Conservation (phyloP, 1,284 basidiomycete species). For the Naganishia cerealis region DNA sequence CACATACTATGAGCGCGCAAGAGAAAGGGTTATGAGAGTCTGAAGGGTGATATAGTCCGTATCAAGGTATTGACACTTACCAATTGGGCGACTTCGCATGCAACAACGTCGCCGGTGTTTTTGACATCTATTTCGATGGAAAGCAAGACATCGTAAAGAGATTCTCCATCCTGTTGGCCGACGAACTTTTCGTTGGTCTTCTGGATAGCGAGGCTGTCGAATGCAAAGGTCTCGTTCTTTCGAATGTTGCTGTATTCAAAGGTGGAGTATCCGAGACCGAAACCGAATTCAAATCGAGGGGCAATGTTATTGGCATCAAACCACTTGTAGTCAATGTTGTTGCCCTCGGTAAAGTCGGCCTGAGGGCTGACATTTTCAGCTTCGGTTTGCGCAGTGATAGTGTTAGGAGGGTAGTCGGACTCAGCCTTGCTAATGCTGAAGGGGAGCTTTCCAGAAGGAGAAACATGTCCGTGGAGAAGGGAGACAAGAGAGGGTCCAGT, state of each 20-base stretch:
- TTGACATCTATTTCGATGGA: conserved; percentile 48
- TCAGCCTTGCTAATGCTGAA: conserved; percentile 56
- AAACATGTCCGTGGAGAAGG: conserved; percentile 73
- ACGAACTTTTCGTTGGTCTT: conserved; percentile 53
- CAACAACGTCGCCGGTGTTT: conserved; percentile 54
- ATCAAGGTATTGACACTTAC: conserved; percentile 38
- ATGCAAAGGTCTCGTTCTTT: conserved; percentile 38
- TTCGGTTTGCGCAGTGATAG: conserved; percentile 41
- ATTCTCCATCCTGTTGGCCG: conserved; percentile 38
- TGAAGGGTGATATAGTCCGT: neutral
- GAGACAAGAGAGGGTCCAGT: conserved; percentile 72
- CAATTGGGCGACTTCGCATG: conserved; percentile 56
- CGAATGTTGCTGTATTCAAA: conserved; percentile 50
- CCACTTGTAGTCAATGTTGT: conserved; percentile 56
- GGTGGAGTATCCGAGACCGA: conserved; percentile 55
- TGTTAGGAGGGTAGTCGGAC: conserved; percentile 53
- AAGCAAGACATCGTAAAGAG: conserved; percentile 50
- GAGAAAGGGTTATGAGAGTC: neutral
- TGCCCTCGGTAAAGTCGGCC: conserved; percentile 50
- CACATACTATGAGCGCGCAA: conserved; percentile 47
- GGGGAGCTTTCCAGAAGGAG: conserved; percentile 66
- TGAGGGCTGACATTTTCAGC: conserved; percentile 36
- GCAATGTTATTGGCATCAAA: conserved; percentile 54
- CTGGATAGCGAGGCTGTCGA: conserved; percentile 49
- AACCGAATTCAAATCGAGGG: conserved; percentile 57